Percentiles rank a stretch among this genome's conserved stretches.
phyloP scores from a whole-genome alignment of 1,284 basidiomycete species.

The Pulveroboletus sp. region DNA sequence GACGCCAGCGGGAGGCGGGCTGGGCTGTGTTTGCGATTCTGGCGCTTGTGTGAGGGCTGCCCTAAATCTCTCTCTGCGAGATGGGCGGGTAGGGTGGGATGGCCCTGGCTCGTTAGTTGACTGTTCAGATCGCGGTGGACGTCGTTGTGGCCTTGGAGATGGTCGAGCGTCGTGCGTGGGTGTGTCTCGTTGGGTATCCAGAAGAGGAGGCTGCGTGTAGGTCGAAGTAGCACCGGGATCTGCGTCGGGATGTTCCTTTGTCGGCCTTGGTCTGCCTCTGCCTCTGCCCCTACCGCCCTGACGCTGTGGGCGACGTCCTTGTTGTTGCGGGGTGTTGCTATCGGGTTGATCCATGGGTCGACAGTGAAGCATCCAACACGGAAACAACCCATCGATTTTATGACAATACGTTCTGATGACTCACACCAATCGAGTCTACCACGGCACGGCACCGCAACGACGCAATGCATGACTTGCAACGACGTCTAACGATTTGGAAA shows the following conservation, averaged over 20 bases:
- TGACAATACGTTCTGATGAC: neutral
- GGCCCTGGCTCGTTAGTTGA: neutral
- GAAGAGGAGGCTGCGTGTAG: no score
- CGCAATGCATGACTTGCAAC: neutral
- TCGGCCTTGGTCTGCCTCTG: neutral
- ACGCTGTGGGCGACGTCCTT: neutral
- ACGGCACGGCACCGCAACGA: neutral
- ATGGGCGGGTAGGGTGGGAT: slow-evolving; percentile 10
- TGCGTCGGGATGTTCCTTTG: no score
- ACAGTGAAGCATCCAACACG: neutral
- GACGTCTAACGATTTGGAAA: slow-evolving; percentile 21
- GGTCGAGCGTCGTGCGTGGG: neutral
- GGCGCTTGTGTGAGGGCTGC: slow-evolving; percentile 27
- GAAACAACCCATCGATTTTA: neutral
- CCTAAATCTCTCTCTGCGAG: slow-evolving; percentile 30
- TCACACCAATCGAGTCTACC: neutral
- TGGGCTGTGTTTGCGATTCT: neutral
- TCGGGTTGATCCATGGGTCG: slow-evolving; percentile 16
- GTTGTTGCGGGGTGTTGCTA: neutral
- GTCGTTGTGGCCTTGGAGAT: neutral
- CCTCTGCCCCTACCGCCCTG: slow-evolving; percentile 1
- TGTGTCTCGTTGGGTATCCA: neutral
- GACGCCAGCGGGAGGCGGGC: neutral
- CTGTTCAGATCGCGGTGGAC: neutral
- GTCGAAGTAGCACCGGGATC: neutral